phyloP scores from a whole-genome alignment of 495 filamentous ascomycete genomes.

The Aspergillus nidulans region DNA sequence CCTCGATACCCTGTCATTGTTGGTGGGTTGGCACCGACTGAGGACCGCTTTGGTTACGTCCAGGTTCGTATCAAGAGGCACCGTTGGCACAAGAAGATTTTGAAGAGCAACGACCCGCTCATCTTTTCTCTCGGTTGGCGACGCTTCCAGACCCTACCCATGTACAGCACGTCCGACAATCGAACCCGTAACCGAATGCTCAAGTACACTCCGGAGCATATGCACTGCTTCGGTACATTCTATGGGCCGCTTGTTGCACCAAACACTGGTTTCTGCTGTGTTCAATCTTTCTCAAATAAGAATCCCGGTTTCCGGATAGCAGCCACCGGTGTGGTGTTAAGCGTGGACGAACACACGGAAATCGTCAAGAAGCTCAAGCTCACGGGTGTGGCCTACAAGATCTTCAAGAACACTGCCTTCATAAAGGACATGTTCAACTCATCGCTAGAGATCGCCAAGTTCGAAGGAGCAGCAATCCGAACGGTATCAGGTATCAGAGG shows the following conservation, averaged over 20 bases:
- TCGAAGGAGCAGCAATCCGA: conserved; percentile 90
- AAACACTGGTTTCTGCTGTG: conserved; percentile 90
- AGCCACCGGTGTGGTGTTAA: conserved; percentile 86
- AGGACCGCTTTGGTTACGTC: conserved; percentile 92
- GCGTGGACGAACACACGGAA: conserved; percentile 87
- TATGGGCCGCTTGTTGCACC: conserved; percentile 92
- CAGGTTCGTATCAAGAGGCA: conserved; percentile 95
- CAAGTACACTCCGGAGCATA: conserved; percentile 96
- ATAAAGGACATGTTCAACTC: conserved; percentile 98
- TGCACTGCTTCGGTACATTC: conserved; percentile 96
- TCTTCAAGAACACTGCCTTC: conserved; percentile 98
- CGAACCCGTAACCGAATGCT: conserved; percentile 94
- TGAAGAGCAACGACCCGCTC: conserved; percentile 95
- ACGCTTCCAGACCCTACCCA: conserved; percentile 84
- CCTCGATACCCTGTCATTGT: conserved; percentile 81
- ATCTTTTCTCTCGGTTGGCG: conserved; percentile 98
- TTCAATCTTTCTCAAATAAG: conserved; percentile 84
- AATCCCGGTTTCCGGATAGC: conserved; percentile 90
- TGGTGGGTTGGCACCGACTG: conserved; percentile 83
- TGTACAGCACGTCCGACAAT: conserved; percentile 92
- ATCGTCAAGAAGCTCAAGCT: conserved; percentile 99
- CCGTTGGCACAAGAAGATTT: conserved; percentile 97
- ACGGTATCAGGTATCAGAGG: conserved; percentile 94
- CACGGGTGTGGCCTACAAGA: conserved; percentile 87
- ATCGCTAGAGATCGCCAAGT: conserved; percentile 91